These are phyloP conservation scores for Raffaelea albimanens DNA, from an alignment of 2,329 filamentous ascomycete species.

Conservation along the genomic window DNA sequence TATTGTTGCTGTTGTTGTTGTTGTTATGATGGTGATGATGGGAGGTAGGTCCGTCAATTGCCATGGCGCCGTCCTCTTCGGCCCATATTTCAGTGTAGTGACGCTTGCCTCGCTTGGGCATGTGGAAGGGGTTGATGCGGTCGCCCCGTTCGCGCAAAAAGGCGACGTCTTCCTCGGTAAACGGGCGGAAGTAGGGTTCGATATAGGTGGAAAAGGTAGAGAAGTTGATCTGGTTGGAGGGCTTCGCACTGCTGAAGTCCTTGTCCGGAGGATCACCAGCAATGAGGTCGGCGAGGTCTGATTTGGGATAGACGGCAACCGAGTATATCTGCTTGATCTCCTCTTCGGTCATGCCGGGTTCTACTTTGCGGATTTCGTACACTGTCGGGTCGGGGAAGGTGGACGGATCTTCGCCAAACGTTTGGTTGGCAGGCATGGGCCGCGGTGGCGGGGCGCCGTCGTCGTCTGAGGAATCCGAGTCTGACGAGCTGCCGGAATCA, in stretches of 20 bases:
- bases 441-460: slow-evolving; percentile 52
- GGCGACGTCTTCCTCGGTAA: slow-evolving; percentile 87
- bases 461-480: slow-evolving; percentile 36
- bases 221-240: slow-evolving; percentile 87
- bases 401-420: slow-evolving; percentile 85
- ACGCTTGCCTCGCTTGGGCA: slow-evolving; percentile 74
- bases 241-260: slow-evolving; percentile 92
- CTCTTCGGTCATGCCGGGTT: slow-evolving; percentile 69
- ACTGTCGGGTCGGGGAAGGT: slow-evolving; percentile 87
- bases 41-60: slow-evolving; percentile 46
- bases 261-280: slow-evolving; percentile 85
- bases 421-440: slow-evolving; percentile 68
- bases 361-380: slow-evolving; percentile 78
- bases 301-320: slow-evolving; percentile 72
- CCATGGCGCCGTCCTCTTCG: slow-evolving; percentile 78
- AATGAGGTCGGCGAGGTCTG: slow-evolving; percentile 74
- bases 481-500: slow-evolving; percentile 30
- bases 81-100: slow-evolving; percentile 90
- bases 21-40: no score
- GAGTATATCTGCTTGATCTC: slow-evolving; percentile 82
- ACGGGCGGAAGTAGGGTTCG: slow-evolving; percentile 81
- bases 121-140: slow-evolving; percentile 70
- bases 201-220: slow-evolving; percentile 87
- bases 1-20: no score
- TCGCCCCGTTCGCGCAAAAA: slow-evolving; percentile 89